Evolutionary conservation across 2,329 filamentous ascomycete genomes (phyloP).

Genomic region (Calonectria naviculata): DNA sequence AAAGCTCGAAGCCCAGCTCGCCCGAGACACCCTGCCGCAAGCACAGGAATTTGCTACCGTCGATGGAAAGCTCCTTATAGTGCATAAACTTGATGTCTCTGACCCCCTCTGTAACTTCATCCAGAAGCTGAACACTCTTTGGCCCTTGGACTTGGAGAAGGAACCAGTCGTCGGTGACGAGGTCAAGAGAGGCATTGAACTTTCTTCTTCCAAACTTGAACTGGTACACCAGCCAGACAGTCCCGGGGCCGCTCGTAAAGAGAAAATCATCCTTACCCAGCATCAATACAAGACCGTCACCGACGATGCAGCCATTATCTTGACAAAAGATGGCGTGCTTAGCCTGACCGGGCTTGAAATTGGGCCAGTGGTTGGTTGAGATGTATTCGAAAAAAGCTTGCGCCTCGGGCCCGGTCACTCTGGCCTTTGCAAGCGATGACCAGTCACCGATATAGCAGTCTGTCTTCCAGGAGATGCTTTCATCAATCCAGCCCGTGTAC

Average conservation of each 20-base stretch:
- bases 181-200: not conserved
- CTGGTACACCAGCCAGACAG: not conserved
- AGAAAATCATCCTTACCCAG: not conserved
- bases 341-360: not conserved
- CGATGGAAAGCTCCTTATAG: not conserved
- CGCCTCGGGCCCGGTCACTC: not conserved
- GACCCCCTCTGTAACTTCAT: not conserved
- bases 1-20: not conserved
- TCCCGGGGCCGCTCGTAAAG: not conserved
- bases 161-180: not conserved
- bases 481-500: not conserved
- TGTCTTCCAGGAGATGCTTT: not conserved
- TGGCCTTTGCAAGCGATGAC: not conserved
- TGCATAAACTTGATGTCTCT: not conserved
- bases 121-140: not conserved
- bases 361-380: not conserved
- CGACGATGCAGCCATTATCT: not conserved
- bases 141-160: not conserved
- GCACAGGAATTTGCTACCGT: not conserved
- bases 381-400: not conserved
- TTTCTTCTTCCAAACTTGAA: not conserved
- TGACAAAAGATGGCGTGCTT: not conserved
- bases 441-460: not conserved
- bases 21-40: not conserved
- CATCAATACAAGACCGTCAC: not conserved